These are phyloP conservation scores for Dactylellina haptotyla DNA, from an alignment of 2,329 filamentous ascomycete species.

Conservation along the genomic window DNA sequence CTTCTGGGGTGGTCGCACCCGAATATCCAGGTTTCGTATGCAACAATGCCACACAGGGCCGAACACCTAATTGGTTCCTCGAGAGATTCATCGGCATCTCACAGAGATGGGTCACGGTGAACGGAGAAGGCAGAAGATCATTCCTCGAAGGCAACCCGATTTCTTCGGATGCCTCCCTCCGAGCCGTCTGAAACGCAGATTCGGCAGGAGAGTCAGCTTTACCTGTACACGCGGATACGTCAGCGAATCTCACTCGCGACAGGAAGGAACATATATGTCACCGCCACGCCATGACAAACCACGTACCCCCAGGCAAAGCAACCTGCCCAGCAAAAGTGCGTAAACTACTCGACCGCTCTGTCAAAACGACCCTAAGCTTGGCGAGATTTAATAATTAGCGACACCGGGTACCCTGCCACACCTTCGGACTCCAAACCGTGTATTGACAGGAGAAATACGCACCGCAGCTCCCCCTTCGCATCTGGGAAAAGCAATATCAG, in stretches of 20 bases:
- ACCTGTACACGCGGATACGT: slow-evolving; percentile 59
- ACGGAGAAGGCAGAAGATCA: slow-evolving; percentile 75
- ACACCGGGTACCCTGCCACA: not conserved
- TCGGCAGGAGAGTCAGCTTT: slow-evolving; percentile 69
- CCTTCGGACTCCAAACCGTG: not conserved
- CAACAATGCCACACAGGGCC: slow-evolving; percentile 81
- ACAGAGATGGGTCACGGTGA: slow-evolving; percentile 87
- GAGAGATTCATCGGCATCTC: slow-evolving; percentile 80
- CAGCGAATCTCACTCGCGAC: not conserved
- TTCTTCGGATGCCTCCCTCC: slow-evolving; percentile 90
- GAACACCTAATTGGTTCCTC: slow-evolving; percentile 77
- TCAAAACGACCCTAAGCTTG: slow-evolving; percentile 69
- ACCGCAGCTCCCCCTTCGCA: slow-evolving; percentile 75
- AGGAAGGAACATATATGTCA: not conserved
- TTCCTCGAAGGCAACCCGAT: slow-evolving; percentile 85
- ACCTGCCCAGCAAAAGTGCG: slow-evolving; percentile 83
- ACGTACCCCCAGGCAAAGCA: slow-evolving; percentile 81
- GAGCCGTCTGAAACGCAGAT: slow-evolving; percentile 78
- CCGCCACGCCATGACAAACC: not conserved
- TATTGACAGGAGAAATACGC: slow-evolving; percentile 4
- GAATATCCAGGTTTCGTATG: slow-evolving; percentile 58
- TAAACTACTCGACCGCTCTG: slow-evolving; percentile 73
- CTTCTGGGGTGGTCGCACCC: slow-evolving; percentile 64
- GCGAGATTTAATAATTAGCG: slow-evolving; percentile 24
- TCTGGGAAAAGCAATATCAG: slow-evolving; percentile 89